Base-by-base conservation (phyloP, 305 asterid genomes). In the Striga hermonthica region DNA sequence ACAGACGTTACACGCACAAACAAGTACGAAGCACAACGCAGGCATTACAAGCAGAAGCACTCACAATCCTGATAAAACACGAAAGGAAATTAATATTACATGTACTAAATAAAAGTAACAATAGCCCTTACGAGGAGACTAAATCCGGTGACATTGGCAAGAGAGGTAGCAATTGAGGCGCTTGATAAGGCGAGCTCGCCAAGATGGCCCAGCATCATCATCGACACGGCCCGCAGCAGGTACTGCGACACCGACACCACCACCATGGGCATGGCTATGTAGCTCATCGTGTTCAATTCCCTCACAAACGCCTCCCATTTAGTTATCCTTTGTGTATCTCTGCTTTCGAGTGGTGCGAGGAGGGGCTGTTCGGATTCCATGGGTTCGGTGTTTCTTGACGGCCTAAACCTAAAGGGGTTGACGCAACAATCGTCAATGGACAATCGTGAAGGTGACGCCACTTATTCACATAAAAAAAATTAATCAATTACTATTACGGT, bases 121-220 rank as follows among this genome's bases (percentile, higher is more conserved):
- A 14, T 9, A 38, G 28, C 5, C 13, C 68, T 67, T 65, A 78
- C 82, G 8, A 79, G 64, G 10, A 79, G 66, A 49, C 80, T 79
- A 58, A 69, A 79, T 9, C 83, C 80, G 0, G 80, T 79, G 69
- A 75, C 80, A 31, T 79, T 75, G 6, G 76, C 36, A 9, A 79
- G 67, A 41, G 80, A 72, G 9, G 57, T 66, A 3, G 83, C 83
- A 22, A 79, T 60, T 60, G 83, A 59, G 67, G 80, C 76, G 38
- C 80, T 67, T 41, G 83, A 75, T 11, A 79, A 76, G 5, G 78
- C 72, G 7, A 79, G 81, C n/a, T 73, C 75, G 57, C 76, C 67
- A 34, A 79, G 53, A 45, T 73, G 83, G 16, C 83, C 81, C 65
- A 76, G 35, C 79, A 79, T 73, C 69, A 76, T 58, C 81, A 79